Conservation (phyloP, 306 rosid species). For the Begonia masoniana region DNA sequence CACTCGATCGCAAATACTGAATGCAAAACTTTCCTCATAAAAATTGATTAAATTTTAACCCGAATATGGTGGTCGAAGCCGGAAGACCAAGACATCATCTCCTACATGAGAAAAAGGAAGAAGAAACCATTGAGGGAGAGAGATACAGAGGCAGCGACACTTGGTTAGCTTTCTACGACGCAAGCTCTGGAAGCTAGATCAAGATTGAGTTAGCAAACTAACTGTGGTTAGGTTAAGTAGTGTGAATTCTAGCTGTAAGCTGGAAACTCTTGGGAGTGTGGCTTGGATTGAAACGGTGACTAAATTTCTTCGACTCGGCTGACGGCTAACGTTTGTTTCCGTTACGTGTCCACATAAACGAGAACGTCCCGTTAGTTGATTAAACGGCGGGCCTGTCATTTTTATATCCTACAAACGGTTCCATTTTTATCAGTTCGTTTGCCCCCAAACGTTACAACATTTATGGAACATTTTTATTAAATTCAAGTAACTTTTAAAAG, state of each 20-base stretch:
- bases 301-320: no score
- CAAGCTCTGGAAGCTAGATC: conserved; percentile 28
- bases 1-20: not conserved
- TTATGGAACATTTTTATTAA: no score
- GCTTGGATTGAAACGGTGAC: not conserved
- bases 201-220: conserved; percentile 10
- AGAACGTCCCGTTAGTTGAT: no score
- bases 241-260: not conserved
- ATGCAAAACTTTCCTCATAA: not conserved
- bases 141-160: conserved; percentile 5
- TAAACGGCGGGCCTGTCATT: no score
- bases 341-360: no score
- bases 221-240: not conserved
- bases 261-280: not conserved
- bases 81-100: conserved; percentile 13
- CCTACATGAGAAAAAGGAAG: conserved; percentile 7
- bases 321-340: no score
- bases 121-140: conserved; percentile 1
- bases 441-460: no score
- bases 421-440: no score
- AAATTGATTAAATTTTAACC: not conserved
- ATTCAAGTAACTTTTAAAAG: no score
- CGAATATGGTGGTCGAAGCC: conserved; percentile 11
- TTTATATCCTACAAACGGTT: no score
- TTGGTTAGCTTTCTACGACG: conserved; percentile 11